Base-by-base conservation (phyloP, 495 filamentous ascomycete genomes). In the Penicillium samsonianum region DNA sequence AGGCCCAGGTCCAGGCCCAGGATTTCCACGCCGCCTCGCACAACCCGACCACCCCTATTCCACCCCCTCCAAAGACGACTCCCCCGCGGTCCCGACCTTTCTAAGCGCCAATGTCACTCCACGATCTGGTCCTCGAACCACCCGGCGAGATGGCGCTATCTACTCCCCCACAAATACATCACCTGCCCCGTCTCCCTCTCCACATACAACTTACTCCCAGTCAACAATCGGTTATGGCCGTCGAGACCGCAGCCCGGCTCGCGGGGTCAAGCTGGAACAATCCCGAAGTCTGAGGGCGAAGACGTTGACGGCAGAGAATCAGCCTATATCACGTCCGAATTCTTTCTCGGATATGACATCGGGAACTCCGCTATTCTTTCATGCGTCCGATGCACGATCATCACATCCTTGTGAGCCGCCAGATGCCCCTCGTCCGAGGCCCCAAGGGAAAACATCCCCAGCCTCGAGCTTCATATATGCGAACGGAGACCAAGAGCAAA, bases 101-200 rank as follows among this genome's bases (percentile, higher is more conserved):
- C 73, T 90, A 30, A 85, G 68, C 71, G 78, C 74, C 64, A 90
- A 90, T 58, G 77, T 90, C 59, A 91, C 89, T 22, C 87, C 88
- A 52, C 81, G 90, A 58, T 90, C 89, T 23, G 84, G 82, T 10
- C 76, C 85, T 3, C 80, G 89, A 49, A 86, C 78, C 65, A 82
- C 73, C 49, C 82, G 88, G 58, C 86, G 85, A 38, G 86, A 90
- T 67, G 88, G 80, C 48, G 62, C 80, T 12, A 79, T 79, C 55
- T 77, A 79, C 47, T 90, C 87, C 2, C 85, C 87, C 4, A 82
- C 73, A 38, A 79, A 76, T 37, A 83, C 81, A 1, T 79, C 83
- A 3, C 79, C 70, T 9, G 50, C 50, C 0, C 55, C 77, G 5
- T 67, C 82, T 10, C 55, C 77, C 6, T 67, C 82, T 11, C 69